Base-by-base conservation (phyloP, 2,329 filamentous ascomycete genomes). In the Gnomoniopsis sp. region DNA sequence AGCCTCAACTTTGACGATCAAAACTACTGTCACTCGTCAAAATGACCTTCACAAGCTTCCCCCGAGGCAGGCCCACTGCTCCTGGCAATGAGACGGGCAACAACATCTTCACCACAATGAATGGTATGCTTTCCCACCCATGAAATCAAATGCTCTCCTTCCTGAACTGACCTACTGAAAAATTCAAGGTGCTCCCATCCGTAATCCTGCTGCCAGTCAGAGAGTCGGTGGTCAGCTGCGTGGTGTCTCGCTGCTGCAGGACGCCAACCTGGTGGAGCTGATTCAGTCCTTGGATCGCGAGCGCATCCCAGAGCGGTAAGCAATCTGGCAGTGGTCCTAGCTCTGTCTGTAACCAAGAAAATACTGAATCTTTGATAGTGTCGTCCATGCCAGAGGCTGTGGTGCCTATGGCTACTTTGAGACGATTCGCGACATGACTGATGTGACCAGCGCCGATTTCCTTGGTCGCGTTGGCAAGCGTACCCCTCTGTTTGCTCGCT, bases 341-440 rank as follows among this genome's bases (percentile, higher is more conserved):
- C 10, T 44, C 15, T 43, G 6, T 49, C 21, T 12, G 12, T 49
- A 17, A 49, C 22, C 12, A 7, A 33, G 12, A 26, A n/a, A 47
- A 11, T 26, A 11, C 11, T 12, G 21, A 23, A 11, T 21, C 23
- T 11, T 23, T 46, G 11, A 12, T 52, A 59, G 67, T 49, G 49
- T 80, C 12, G 79, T 83, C n/a, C 78, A 83, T 61, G 78, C 80
- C 22, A 77, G 78, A 63, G 78, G 75, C 23, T 74, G 72, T 30
- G 78, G 60, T 33, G 81, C 81, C 0, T 82, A 76, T 61, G 83
- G 83, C 19, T 77, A 84, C 53, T 88, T 87, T 62, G 83, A 87
- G 68, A 78, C 81, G n/a, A 85, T 82, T 1, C 69, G 80, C 43
- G 84, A 87, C 64, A 75, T 85, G 57, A 78, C 80, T 2, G 77